Base-by-base conservation (phyloP, 225 moss, liverwort and hornwort species). In the Thuidium tamariscinum region DNA sequence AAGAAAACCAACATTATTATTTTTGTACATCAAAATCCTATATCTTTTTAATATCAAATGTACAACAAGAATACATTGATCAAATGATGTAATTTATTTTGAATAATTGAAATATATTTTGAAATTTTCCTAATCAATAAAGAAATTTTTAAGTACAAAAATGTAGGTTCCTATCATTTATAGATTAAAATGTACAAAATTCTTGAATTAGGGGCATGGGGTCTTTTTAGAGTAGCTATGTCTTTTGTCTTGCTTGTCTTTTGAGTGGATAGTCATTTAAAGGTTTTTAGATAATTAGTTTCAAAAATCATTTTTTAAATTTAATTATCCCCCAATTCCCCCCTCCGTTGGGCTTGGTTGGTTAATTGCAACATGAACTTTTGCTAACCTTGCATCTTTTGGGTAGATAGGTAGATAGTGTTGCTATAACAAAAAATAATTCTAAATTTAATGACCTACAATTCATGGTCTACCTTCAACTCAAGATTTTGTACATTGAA, bases 161-260 rank as follows among this genome's bases (percentile, higher is more conserved):
- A 26, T 0, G 2, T n/a, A n/a, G 0, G 15, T 9, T 15, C 5
- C 4, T 69, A 41, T 26, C 4, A 26, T 0, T 14, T 4, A 0
- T 69, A 26, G 15, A 69, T 26, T 39, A 39, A 69, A 41, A 69
- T 39, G 4, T 19, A 41, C 4, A 69, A 39, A 41, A 39, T 1
- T 39, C 13, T 39, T 39, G 14, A 39, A 39, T 13, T 20, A 4
- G 2, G 4, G 2, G 0, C 4, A 10, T 39, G 0, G 0, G 4
- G 1, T 4, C 22, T 1, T 39, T 25, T 3, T 39, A n/a, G n/a
- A n/a, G n/a, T n/a, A n/a, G n/a, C n/a, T n/a, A n/a, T n/a, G n/a
- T n/a, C n/a, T n/a, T n/a, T n/a, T n/a, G n/a, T n/a, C n/a, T n/a
- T n/a, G n/a, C n/a, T n/a, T n/a, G n/a, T n/a, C n/a, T n/a, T n/a